A percentile compares a stretch with the other conserved stretches of the same genome.
Conservation (phyloP, 192 early-diverging fungal genomes). For the Funneliformis geosporum region DNA sequence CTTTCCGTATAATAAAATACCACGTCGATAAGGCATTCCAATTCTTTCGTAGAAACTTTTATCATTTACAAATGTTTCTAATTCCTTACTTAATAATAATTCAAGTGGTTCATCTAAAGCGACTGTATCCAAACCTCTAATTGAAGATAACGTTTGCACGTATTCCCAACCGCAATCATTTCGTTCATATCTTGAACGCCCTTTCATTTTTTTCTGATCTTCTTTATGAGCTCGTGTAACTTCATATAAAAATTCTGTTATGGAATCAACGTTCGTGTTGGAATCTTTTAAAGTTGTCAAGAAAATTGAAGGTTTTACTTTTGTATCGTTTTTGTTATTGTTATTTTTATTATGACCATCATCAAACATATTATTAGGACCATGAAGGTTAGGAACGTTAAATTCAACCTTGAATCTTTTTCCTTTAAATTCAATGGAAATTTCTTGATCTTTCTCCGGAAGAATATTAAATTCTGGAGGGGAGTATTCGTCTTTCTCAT, state of each 20-base stretch:
- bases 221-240: conserved; percentile 27
- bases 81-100: conserved; percentile 46
- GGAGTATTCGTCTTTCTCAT: background rate
- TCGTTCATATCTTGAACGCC: conserved; percentile 11
- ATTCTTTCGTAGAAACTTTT: conserved; percentile 59
- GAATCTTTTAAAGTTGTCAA: background rate
- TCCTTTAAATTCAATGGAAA: conserved; percentile 9
- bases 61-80: conserved; percentile 53
- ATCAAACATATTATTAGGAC: background rate
- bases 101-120: conserved; percentile 54
- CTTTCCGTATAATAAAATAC: conserved; percentile 41
- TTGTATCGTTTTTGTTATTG: background rate
- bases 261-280: conserved; percentile 7
- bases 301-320: conserved; percentile 26
- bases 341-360: background rate
- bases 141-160: conserved; percentile 4
- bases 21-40: conserved; percentile 62
- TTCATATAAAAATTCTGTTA: conserved; percentile 15
- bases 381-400: background rate
- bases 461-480: conserved; percentile 14
- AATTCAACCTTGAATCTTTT: conserved; percentile 2
- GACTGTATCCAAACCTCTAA: conserved; percentile 50
- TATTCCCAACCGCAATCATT: conserved; percentile 4
- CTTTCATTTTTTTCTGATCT: background rate
- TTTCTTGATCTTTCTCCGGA: background rate